phyloP scores from a whole-genome alignment of 306 rosid genomes.

The Begonia loranthoides region DNA sequence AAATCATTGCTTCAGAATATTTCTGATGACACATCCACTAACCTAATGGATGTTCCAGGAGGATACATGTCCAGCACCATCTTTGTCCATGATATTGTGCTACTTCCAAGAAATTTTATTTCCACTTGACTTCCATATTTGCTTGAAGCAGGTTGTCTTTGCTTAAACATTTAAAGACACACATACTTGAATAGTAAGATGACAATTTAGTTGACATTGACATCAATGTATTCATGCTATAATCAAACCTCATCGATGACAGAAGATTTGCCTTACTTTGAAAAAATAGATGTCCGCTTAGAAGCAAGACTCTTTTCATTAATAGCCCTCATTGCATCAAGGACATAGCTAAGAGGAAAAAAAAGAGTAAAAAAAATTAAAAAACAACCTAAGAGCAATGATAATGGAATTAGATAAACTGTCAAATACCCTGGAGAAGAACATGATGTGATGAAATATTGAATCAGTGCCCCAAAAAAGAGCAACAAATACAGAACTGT shows the following conservation, averaged over 20 bases:
- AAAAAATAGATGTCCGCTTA: conserved; percentile 19
- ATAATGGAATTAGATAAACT: conserved; percentile 10
- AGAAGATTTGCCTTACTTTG: conserved; percentile 40
- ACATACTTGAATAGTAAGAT: conserved; percentile 24
- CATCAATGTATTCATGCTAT: background rate
- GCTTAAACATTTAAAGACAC: conserved; percentile 51
- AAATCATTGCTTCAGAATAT: no score
- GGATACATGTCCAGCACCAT: conserved; percentile 61
- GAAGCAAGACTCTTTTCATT: conserved; percentile 33
- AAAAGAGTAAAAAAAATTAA: background rate
- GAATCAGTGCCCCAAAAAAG: conserved; percentile 47
- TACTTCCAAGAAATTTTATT: conserved; percentile 29
- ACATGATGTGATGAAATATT: conserved; percentile 59
- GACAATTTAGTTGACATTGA: conserved; percentile 14
- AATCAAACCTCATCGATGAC: background rate
- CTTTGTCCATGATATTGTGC: conserved; percentile 55
- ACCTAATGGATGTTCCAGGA: conserved; percentile 49
- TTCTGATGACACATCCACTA: background rate
- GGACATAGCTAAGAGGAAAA: conserved; percentile 37
- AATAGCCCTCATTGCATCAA: conserved; percentile 54
- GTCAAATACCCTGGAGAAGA: conserved; percentile 86
- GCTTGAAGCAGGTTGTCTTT: conserved; percentile 76
- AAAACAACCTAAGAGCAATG: conserved; percentile 9
- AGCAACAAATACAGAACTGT: conserved; percentile 55
- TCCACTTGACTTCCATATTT: conserved; percentile 7